Conservation (phyloP, 2,329 filamentous ascomycete species). For the Phialocephala sp. region DNA sequence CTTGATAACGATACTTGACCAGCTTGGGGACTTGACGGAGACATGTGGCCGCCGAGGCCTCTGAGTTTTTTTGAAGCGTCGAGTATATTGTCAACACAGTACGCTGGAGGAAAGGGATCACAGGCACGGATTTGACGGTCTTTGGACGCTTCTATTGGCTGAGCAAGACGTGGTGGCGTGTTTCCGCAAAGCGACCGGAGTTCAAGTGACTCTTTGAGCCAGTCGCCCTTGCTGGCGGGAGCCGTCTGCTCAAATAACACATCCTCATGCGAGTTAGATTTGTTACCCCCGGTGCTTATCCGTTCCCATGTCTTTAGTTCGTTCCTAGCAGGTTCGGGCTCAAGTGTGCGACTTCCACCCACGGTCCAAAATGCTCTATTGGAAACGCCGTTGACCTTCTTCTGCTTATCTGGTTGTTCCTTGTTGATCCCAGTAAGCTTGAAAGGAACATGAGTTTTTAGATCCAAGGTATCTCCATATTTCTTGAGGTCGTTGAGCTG, state of each 20-base stretch:
- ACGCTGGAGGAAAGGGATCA: neutral
- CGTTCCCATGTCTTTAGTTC: too few relatives aligned
- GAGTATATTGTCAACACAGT: constrained; percentile 14
- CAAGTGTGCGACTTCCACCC: too few relatives aligned
- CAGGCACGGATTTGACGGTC: neutral
- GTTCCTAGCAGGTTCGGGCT: too few relatives aligned
- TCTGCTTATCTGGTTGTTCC: neutral
- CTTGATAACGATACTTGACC: neutral
- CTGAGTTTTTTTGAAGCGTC: constrained; percentile 23
- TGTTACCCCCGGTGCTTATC: too few relatives aligned
- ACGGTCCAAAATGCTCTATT: neutral
- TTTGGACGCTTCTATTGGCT: neutral
- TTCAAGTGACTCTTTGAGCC: neutral
- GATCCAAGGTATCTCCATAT: neutral
- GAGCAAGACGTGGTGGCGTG: neutral
- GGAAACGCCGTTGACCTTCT: too few relatives aligned
- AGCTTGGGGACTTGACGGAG: constrained; percentile 9
- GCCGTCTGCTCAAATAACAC: too few relatives aligned
- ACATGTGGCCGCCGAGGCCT: neutral
- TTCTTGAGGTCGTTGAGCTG: neutral
- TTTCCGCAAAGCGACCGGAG: neutral
- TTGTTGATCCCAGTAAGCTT: neutral
- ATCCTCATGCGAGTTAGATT: too few relatives aligned
- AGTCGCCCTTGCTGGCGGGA: neutral
- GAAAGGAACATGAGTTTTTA: neutral